Percentiles rank a stretch among this genome's conserved stretches.
phyloP scores from a whole-genome alignment of 2,329 filamentous ascomycete genomes.

The Cordyceps cicadae region DNA sequence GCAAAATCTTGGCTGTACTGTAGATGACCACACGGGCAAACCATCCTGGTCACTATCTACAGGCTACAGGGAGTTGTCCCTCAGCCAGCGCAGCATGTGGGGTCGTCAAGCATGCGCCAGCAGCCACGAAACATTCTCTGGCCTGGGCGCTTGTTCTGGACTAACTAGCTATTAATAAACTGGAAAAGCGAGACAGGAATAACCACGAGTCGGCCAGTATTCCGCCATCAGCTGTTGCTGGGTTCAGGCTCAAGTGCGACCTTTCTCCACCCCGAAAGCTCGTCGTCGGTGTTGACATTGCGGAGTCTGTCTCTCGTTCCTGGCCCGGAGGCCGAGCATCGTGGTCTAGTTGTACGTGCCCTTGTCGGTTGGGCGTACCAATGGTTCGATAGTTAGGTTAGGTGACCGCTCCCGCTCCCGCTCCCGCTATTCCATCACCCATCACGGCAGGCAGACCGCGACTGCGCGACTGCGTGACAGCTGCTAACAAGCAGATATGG shows the following conservation, averaged over 20 bases:
- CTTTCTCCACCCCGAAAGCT: not conserved
- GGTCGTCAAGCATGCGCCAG: constrained; percentile 2
- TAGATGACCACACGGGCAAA: too few relatives aligned
- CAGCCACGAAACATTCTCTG: constrained; percentile 6
- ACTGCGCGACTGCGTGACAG: not conserved
- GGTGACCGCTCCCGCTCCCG: not conserved
- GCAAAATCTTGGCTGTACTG: too few relatives aligned
- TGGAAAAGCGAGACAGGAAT: not conserved
- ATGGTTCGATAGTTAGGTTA: not conserved
- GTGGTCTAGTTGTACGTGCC: constrained; percentile 5
- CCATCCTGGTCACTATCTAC: not conserved
- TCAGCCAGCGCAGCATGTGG: not conserved
- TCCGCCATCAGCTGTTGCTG: not conserved
- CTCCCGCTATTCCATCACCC: not conserved
- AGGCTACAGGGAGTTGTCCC: not conserved
- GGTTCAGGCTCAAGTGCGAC: not conserved
- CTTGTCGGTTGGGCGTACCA: not conserved
- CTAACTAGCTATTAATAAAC: constrained; percentile 5
- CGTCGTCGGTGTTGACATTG: not conserved
- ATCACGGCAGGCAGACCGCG: not conserved
- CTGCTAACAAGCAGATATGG: not conserved
- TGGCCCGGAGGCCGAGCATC: constrained; percentile 1
- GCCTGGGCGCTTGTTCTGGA: not conserved
- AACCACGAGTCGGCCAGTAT: not conserved
- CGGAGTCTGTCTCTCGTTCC: constrained; percentile 9